These are phyloP conservation scores for Annulohypoxylon nitens DNA, from an alignment of 495 filamentous ascomycete species.

Conservation along the genomic window DNA sequence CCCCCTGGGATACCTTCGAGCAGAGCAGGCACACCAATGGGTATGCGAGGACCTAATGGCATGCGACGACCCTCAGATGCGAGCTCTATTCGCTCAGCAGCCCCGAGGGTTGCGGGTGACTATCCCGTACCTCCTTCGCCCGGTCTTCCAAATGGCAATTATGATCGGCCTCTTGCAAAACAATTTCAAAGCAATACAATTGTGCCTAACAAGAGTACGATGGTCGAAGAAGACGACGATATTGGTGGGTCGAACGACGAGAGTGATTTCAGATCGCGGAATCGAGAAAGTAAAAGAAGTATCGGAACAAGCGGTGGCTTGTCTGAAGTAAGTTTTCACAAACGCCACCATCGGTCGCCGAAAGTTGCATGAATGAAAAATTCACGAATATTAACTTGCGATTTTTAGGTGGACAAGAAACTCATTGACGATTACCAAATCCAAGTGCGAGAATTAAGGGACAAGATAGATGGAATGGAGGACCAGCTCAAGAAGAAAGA, in stretches of 20 bases:
- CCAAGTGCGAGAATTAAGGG: constrained; percentile 79
- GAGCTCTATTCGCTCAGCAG: constrained; percentile 60
- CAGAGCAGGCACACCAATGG: constrained; percentile 68
- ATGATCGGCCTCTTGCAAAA: constrained; percentile 77
- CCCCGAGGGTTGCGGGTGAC: constrained; percentile 56
- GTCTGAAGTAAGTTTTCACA: constrained; percentile 62
- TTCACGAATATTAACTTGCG: constrained; percentile 7
- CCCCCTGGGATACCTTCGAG: constrained; percentile 69
- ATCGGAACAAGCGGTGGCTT: constrained; percentile 57
- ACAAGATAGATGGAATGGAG: constrained; percentile 80
- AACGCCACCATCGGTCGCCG: not conserved
- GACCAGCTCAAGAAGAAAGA: constrained; percentile 64
- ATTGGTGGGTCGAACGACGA: constrained; percentile 59
- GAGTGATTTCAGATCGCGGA: constrained; percentile 63
- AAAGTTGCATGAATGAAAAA: not conserved
- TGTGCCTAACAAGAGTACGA: constrained; percentile 96
- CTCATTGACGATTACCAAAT: constrained; percentile 80
- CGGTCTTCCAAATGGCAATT: constrained; percentile 56
- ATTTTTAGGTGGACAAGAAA: constrained; percentile 72
- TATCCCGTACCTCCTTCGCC: constrained; percentile 63
- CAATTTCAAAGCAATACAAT: constrained; percentile 96
- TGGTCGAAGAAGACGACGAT: constrained; percentile 97
- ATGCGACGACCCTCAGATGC: constrained; percentile 67
- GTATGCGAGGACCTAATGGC: constrained; percentile 58
- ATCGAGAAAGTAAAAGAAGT: constrained; percentile 69